Evolutionary conservation across 108 stramenopile genomes (phyloP), one percentile per base, ranked within the genome.

Genomic region (Epithemia pelagica): DNA sequence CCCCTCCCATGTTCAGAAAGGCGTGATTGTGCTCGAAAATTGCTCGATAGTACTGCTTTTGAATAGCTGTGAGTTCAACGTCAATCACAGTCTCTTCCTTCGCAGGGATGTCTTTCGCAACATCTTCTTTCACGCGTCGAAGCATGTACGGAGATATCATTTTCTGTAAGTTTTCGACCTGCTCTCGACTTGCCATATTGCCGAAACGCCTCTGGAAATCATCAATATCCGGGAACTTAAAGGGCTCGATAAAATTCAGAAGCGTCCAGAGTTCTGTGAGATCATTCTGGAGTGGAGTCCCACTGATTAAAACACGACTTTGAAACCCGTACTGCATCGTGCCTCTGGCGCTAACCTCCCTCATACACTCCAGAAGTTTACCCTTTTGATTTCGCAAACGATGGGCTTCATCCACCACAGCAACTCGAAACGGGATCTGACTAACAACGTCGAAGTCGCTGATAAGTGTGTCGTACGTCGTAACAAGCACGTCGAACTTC

Each of bases 221-320:
- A 58, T 97, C 96, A 31, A 88, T 72, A 69, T 89, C 87, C 5
- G 83, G 84, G 71, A 99, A 99, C 59, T 85, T 78, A 58, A 80
- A 80, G n/a, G 95, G 97, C 68, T 98, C 96, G 61, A 98, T 96
- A 64, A 97, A 98, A 69, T 98, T 96, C 28, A 99, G 81, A 5
- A 99, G 82, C 18, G 96, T 89, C 97, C 97, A 99, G 22, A 99
- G 80, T 81, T 99, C 99, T 28, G 79, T 72, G n/a, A 81, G 92
- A 69, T 98, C 96, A 77, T 99, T 99, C 75, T 99, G 99, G n/a
- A 99, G 85, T 0, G 99, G 99, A 1, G 99, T 99, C 21, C 99
- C 99, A 26, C 97, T 97, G 92, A 99, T 96, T 19, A 99, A 79
- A 5, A 99, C 85, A 21, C 95, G 79, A 67, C 92, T 94, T 71